phyloP scores from a whole-genome alignment of 352 stramenopile species.

The Phytophthora idaei region DNA sequence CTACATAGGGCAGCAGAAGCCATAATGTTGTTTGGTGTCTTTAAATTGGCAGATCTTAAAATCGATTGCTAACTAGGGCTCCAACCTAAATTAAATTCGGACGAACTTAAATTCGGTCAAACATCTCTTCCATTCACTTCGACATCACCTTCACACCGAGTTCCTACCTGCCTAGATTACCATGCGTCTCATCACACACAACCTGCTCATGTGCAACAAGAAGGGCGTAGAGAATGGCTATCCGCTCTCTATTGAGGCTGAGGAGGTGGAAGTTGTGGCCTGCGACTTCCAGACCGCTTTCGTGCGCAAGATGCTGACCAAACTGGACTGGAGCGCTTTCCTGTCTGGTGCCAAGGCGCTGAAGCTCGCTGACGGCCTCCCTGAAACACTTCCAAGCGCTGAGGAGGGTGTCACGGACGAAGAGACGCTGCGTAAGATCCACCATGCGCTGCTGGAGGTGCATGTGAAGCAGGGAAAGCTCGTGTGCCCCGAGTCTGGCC shows the following conservation, averaged over 20 bases:
- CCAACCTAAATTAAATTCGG: too few species aligned
- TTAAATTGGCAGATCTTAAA: not conserved
- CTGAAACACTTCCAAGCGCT: conserved; percentile 50
- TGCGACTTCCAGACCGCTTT: conserved; percentile 88
- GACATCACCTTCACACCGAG: conserved; percentile 3
- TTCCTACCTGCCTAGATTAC: conserved; percentile 3
- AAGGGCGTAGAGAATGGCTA: conserved; percentile 94
- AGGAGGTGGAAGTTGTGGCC: conserved; percentile 79
- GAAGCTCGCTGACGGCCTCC: conserved; percentile 71
- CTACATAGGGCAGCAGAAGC: conserved; percentile 7
- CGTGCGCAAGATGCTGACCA: conserved; percentile 89
- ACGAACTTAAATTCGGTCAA: not conserved
- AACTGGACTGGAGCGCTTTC: conserved; percentile 91
- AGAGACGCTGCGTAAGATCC: conserved; percentile 81
- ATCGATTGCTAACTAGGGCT: not conserved
- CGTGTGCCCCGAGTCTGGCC: conserved; percentile 95
- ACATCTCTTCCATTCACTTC: conserved; percentile 7
- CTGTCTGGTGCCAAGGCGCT: conserved; percentile 78
- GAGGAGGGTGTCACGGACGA: conserved; percentile 58
- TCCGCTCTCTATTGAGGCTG: conserved; percentile 88
- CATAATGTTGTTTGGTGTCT: not conserved
- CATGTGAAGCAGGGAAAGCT: conserved; percentile 97
- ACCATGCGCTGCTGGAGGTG: conserved; percentile 93
- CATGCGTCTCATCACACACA: conserved; percentile 95
- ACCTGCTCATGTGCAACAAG: conserved; percentile 94